Conservation (phyloP, 495 filamentous ascomycete genomes). For the Penicillium robsamsonii region DNA sequence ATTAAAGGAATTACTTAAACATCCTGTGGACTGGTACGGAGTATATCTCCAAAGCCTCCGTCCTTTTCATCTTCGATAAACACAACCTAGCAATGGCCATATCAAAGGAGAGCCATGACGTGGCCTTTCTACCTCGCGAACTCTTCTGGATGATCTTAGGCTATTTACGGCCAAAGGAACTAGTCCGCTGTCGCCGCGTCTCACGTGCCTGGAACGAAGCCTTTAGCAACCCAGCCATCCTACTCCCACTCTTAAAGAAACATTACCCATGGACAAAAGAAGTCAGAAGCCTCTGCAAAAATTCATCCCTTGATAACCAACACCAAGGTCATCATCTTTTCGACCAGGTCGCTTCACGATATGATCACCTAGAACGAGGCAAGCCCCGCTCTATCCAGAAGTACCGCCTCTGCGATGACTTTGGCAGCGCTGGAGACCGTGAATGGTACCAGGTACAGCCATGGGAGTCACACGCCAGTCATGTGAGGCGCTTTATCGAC, state of each 20-base stretch:
- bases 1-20: background rate
- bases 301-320: background rate
- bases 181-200: conserved; percentile 56
- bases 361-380: conserved; percentile 52
- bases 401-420: conserved; percentile 37
- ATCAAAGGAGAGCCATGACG: conserved; percentile 13
- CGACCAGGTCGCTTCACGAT: conserved; percentile 54
- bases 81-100: conserved; percentile 2
- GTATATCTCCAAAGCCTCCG: background rate
- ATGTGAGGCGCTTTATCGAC: conserved; percentile 35
- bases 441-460: conserved; percentile 51
- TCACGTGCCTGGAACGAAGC: conserved; percentile 52
- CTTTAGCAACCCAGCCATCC: conserved; percentile 49
- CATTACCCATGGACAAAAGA: conserved; percentile 57
- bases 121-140: conserved; percentile 41
- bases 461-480: conserved; percentile 56
- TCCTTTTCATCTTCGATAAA: background rate
- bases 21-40: background rate
- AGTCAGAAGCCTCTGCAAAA: conserved; percentile 34
- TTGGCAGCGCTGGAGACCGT: conserved; percentile 33
- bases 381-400: conserved; percentile 50
- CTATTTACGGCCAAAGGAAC: conserved; percentile 49
- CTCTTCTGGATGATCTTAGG: conserved; percentile 43
- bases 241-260: conserved; percentile 47
- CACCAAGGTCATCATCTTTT: conserved; percentile 46